These are phyloP conservation scores for Stephania cephalantha DNA, from an alignment of 164 flowering plant genomes.

Conservation along the genomic window DNA sequence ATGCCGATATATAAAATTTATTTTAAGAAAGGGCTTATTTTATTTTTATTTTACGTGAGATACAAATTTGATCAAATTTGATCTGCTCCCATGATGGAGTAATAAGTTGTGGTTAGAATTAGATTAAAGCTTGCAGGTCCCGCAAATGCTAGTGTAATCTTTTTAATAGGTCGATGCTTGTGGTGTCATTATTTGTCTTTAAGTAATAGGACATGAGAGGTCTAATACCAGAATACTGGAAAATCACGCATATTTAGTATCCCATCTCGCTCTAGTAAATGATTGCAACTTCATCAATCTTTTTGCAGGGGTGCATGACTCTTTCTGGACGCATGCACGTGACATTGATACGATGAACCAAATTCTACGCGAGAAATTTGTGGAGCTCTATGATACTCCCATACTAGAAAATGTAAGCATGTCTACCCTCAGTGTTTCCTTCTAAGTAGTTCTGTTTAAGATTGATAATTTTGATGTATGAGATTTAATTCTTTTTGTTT, in stretches of 20 bases:
- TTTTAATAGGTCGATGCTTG: too few species aligned
- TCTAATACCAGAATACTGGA: not conserved
- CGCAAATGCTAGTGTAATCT: too few species aligned
- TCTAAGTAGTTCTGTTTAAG: too few species aligned
- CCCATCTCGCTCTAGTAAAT: not conserved
- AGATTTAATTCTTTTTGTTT: not conserved
- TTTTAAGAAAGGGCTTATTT: not conserved
- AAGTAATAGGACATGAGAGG: not conserved
- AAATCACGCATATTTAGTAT: not conserved
- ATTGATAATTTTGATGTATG: not conserved
- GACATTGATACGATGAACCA: slow-evolving; percentile 82
- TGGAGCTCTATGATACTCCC: slow-evolving; percentile 79
- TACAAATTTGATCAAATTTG: too few species aligned
- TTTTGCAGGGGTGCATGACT: slow-evolving; percentile 82
- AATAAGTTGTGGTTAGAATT: too few species aligned
- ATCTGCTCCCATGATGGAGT: too few species aligned
- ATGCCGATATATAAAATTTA: too few species aligned
- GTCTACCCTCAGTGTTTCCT: not conserved
- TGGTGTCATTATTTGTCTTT: not conserved
- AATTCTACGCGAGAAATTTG: slow-evolving; percentile 78
- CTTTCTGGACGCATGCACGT: slow-evolving; percentile 97
- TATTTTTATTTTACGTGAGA: too few species aligned
- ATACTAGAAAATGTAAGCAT: slow-evolving; percentile 78
- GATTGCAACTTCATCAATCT: slow-evolving; percentile 6
- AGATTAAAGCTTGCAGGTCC: too few species aligned